These are phyloP conservation scores for Choiromyces venosus DNA, from an alignment of 495 filamentous ascomycete species.

Conservation along the genomic window DNA sequence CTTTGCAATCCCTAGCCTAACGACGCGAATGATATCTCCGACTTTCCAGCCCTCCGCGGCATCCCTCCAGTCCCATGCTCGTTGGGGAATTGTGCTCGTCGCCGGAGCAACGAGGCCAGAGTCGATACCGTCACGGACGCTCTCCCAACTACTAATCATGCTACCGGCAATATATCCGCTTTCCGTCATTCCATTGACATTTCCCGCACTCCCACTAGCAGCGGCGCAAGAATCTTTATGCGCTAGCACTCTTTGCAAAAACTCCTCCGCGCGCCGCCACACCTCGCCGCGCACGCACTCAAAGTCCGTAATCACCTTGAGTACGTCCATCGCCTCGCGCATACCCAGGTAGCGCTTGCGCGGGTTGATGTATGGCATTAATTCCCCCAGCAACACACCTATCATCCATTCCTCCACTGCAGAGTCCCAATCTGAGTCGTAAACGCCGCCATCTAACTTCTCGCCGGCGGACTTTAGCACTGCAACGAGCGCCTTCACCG, in stretches of 20 bases:
- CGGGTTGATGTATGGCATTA: slow-evolving; percentile 21
- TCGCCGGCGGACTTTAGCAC: slow-evolving; percentile 40
- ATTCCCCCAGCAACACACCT: slow-evolving; percentile 29
- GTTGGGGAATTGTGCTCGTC: neutral
- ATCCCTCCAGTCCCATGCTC: slow-evolving; percentile 35
- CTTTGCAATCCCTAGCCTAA: slow-evolving; percentile 34
- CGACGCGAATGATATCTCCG: slow-evolving; percentile 19
- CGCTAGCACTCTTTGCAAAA: slow-evolving; percentile 10
- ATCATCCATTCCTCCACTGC: slow-evolving; percentile 36
- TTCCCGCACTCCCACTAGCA: neutral
- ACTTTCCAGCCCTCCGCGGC: slow-evolving; percentile 12
- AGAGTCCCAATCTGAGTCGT: slow-evolving; percentile 37
- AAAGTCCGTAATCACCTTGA: slow-evolving; percentile 39
- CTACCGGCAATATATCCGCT: neutral
- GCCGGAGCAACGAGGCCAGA: slow-evolving; percentile 8
- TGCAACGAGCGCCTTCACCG: slow-evolving; percentile 32
- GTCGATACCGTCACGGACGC: slow-evolving; percentile 20
- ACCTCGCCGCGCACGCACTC: slow-evolving; percentile 28
- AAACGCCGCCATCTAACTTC: slow-evolving; percentile 33
- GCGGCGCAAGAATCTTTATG: slow-evolving; percentile 1
- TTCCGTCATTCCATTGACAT: neutral
- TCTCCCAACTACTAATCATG: slow-evolving; percentile 22
- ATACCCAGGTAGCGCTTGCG: slow-evolving; percentile 8
- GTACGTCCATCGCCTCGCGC: slow-evolving; percentile 30
- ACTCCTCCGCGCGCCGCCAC: slow-evolving; percentile 22